Conservation (phyloP, 2,329 filamentous ascomycete species). For the Falciphora oryzae region DNA sequence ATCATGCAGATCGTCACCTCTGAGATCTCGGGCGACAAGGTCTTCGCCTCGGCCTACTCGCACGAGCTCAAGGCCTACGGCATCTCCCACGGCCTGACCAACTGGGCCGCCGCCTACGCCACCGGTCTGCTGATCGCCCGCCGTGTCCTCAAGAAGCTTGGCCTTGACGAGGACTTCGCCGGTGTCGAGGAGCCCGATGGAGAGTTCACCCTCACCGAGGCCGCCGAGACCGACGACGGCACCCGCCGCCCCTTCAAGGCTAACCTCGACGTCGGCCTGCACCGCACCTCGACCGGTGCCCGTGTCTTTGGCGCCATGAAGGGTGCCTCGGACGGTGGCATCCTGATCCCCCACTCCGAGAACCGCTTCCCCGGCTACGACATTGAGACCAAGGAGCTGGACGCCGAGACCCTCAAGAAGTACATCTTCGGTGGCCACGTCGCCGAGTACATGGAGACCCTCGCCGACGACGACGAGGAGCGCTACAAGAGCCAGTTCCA, state of each 20-base stretch:
- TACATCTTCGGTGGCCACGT: conserved; percentile 99
- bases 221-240: conserved; percentile 81
- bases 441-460: conserved; percentile 99
- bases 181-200: conserved; percentile 97
- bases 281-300: conserved; percentile 95
- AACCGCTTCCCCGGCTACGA: conserved; percentile 99
- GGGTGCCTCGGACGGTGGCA: conserved; percentile 97
- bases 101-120: conserved; percentile 97
- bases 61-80: conserved; percentile 98
- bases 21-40: conserved; percentile 96
- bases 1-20: conserved; percentile 95
- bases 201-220: conserved; percentile 94
- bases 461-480: conserved; percentile 99
- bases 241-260: conserved; percentile 97
- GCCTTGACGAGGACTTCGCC: conserved; percentile 83
- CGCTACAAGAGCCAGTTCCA: conserved; percentile 98
- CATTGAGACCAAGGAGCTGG: conserved; percentile 95
- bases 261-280: conserved; percentile 95
- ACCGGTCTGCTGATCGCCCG: conserved; percentile 96
- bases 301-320: conserved; percentile 99
- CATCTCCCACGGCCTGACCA: conserved; percentile 97
- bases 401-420: conserved; percentile 93
- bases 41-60: conserved; percentile 85
- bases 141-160: conserved; percentile 95
- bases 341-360: conserved; percentile 96